These are phyloP conservation scores for Apiotrichum gracile DNA, from an alignment of 1,284 basidiomycete species.

Conservation along the genomic window DNA sequence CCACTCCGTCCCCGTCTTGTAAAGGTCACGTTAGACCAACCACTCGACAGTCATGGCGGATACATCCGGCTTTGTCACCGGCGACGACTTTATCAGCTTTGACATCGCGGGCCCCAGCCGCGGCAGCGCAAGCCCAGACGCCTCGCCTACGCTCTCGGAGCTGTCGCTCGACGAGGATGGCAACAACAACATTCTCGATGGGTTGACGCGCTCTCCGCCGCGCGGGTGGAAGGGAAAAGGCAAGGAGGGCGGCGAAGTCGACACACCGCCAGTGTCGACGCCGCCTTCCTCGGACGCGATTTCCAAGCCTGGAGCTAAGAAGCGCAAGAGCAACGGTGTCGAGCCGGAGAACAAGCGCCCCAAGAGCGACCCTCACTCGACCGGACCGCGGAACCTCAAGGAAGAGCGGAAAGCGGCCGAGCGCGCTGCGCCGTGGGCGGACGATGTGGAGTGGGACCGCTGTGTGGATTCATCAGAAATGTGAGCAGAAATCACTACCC, in stretches of 20 bases:
- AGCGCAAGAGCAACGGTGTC: conserved; percentile 6
- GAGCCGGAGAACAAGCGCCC: neutral
- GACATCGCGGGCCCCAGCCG: neutral
- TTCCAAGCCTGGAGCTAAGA: too few species aligned
- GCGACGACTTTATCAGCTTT: conserved; percentile 17
- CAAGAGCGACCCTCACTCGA: conserved; percentile 15
- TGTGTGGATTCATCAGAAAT: conserved; percentile 74
- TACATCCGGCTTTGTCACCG: conserved; percentile 5
- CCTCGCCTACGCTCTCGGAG: neutral
- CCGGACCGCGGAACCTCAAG: conserved; percentile 55
- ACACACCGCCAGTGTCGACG: neutral
- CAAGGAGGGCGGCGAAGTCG: neutral
- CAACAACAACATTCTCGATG: neutral
- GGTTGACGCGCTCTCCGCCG: neutral
- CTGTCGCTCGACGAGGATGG: too few species aligned
- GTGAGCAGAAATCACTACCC: conserved; percentile 50
- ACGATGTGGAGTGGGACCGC: conserved; percentile 67
- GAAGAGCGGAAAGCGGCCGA: conserved; percentile 57
- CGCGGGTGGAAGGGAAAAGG: neutral
- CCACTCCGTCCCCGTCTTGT: too few species aligned
- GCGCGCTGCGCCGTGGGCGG: conserved; percentile 71
- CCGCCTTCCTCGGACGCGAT: too few species aligned
- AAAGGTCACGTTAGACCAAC: neutral
- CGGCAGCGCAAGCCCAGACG: neutral
- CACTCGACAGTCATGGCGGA: neutral